These are phyloP conservation scores for Aureobasidium sp. DNA, from an alignment of 2,329 filamentous ascomycete genomes.

Conservation along the genomic window DNA sequence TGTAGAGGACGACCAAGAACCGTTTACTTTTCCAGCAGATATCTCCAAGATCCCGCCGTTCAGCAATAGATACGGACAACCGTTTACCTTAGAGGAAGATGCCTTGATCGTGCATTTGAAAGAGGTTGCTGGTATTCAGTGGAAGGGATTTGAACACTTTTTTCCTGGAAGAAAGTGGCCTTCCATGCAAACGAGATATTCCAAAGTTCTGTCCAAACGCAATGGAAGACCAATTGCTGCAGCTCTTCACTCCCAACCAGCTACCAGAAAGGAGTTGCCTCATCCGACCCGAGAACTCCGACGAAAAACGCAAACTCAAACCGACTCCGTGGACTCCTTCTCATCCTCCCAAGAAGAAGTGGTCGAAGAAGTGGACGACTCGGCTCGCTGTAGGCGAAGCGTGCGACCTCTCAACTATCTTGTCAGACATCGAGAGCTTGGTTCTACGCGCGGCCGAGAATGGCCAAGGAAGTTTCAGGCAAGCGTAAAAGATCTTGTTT, in stretches of 20 bases:
- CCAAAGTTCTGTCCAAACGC: not conserved
- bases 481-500: not conserved
- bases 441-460: not conserved
- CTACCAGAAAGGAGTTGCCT: not conserved
- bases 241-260: not conserved
- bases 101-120: not conserved
- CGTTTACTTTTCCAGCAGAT: not conserved
- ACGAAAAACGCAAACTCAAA: not conserved
- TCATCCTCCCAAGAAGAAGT: not conserved
- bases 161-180: slow-evolving; percentile 1
- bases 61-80: not conserved
- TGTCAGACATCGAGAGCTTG: slow-evolving; percentile 6
- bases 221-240: too few species aligned
- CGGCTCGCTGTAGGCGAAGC: not conserved
- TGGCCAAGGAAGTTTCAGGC: slow-evolving; percentile 3
- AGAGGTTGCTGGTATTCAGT: not conserved
- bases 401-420: not conserved
- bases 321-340: not conserved
- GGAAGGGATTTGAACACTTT: slow-evolving; percentile 1
- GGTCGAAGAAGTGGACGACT: not conserved
- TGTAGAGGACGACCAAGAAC: not conserved
- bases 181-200: slow-evolving; percentile 1
- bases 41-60: not conserved
- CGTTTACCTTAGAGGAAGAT: slow-evolving; percentile 2
- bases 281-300: not conserved